These are phyloP conservation scores for Kregervanrija fluxuum DNA, from an alignment of 805 yeast species.

Conservation along the genomic window DNA sequence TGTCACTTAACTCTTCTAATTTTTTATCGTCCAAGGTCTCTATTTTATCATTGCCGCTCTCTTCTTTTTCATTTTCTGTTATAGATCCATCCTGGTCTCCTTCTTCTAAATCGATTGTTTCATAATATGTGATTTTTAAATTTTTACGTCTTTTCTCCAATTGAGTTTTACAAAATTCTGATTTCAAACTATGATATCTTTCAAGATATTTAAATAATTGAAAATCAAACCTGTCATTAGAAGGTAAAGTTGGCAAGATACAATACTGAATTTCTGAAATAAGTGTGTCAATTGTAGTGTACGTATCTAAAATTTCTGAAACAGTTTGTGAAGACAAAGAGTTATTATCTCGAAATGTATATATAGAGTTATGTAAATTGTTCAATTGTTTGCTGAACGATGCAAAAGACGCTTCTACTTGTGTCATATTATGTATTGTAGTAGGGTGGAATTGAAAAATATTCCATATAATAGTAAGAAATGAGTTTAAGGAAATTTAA, in stretches of 20 bases:
- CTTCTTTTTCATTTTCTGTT: not conserved
- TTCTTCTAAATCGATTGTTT: constrained; percentile 9
- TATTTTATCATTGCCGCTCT: constrained; percentile 9
- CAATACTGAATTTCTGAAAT: constrained; percentile 8
- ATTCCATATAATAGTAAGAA: no score
- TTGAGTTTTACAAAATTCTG: constrained; percentile 22
- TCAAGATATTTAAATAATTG: constrained; percentile 15
- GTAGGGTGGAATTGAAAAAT: no score
- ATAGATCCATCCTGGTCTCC: not conserved
- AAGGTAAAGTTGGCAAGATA: constrained; percentile 5
- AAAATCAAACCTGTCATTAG: constrained; percentile 6
- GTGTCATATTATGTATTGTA: no score
- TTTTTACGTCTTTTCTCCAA: constrained; percentile 19
- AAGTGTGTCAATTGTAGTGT: constrained; percentile 14
- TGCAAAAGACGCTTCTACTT: no score
- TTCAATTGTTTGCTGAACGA: no score
- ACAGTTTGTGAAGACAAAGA: no score
- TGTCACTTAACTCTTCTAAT: constrained; percentile 23
- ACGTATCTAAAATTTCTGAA: constrained; percentile 11
- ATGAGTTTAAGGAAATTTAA: no score
- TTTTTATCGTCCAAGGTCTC: constrained; percentile 18
- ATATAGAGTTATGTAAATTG: no score
- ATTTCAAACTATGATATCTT: constrained; percentile 19
- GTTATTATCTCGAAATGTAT: no score
- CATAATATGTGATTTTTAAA: constrained; percentile 5